Percentiles rank a stretch among this genome's conserved stretches.
These are phyloP conservation scores for Cordyceps cateniannulata DNA, from an alignment of 2,329 filamentous ascomycete genomes.

Conservation along the genomic window DNA sequence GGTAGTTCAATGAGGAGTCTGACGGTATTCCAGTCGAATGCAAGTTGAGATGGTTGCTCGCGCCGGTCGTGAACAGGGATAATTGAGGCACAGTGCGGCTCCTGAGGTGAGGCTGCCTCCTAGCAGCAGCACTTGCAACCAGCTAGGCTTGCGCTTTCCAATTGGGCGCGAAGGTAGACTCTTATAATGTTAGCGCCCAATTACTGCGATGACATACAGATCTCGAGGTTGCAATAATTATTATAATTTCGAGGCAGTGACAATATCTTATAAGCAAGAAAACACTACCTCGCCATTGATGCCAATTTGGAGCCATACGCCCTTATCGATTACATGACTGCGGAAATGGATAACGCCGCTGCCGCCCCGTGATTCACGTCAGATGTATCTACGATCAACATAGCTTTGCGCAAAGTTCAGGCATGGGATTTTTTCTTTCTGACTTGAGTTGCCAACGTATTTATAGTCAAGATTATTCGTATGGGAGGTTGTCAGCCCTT, in stretches of 20 bases:
- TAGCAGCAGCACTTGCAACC: not conserved
- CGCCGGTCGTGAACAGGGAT: not conserved
- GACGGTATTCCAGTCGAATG: not conserved
- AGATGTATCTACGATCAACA: too few species aligned
- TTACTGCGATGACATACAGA: not conserved
- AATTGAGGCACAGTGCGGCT: not conserved
- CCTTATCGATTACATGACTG: slow-evolving; percentile 7
- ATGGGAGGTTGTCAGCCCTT: too few species aligned
- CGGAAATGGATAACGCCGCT: slow-evolving; percentile 3
- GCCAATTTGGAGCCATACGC: not conserved
- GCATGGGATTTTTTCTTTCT: too few species aligned
- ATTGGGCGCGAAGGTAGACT: not conserved
- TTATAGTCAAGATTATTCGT: too few species aligned
- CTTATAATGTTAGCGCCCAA: not conserved
- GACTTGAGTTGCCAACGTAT: too few species aligned
- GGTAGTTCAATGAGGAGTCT: not conserved
- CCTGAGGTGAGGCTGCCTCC: not conserved
- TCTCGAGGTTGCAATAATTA: not conserved
- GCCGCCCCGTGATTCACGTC: not conserved
- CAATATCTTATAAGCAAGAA: not conserved
- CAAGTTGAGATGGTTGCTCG: not conserved
- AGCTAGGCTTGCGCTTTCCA: not conserved
- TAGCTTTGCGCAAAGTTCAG: too few species aligned
- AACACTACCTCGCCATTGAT: too few species aligned
- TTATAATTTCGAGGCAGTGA: not conserved